Base-by-base conservation (phyloP, 352 stramenopile species). In the Phytophthora sp. region DNA sequence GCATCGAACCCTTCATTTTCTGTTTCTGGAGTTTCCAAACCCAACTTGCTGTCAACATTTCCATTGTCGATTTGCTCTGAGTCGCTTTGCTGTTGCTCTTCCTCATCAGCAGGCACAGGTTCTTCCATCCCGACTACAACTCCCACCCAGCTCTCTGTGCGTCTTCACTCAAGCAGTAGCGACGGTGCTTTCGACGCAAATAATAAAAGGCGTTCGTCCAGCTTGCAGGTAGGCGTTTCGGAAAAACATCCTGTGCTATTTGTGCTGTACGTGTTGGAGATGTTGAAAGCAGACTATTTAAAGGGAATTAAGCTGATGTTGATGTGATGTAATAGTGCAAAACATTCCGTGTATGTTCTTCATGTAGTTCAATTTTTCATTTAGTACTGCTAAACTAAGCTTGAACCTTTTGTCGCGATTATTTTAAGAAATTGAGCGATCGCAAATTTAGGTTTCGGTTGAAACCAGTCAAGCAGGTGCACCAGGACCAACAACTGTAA, bases 1-100 rank as follows among this genome's bases (percentile, higher is more conserved):
- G 72, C 45, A 41, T 85, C 70, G 20, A 85, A 82, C 10, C 54
- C 57, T n/a, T 59, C 39, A 30, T 63, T 68, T 21, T 70, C 54
- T 8, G 31, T 62, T 10, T 69, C 69, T 0, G 11, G 15, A 27
- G 23, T 46, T 38, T 17, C 17, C 12, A 11, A 53, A 42, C 44
- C 26, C 15, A 23, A 38, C 18, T 65, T 71, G 24, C 34, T 21
- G n/a, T 31, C 17, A 32, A 30, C 15, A 28, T 49, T 30, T 44
- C 28, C 38, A 35, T 5, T 63, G n/a, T 20, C 38, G 43, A 20
- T 53, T 11, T 27, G 11, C 4, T 63, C 50, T 7, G 30, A 20
- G 42, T 68, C 53, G 10, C 50, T 46, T 15, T 54, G 46, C 45
- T 70, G 69, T 44, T 70, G 56, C 1, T 34, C 49, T 15, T 60